Evolutionary conservation across 495 filamentous ascomycete genomes (phyloP), one percentile per base, ranked within the genome.

Genomic region (Hyaloscypha finlandica): DNA sequence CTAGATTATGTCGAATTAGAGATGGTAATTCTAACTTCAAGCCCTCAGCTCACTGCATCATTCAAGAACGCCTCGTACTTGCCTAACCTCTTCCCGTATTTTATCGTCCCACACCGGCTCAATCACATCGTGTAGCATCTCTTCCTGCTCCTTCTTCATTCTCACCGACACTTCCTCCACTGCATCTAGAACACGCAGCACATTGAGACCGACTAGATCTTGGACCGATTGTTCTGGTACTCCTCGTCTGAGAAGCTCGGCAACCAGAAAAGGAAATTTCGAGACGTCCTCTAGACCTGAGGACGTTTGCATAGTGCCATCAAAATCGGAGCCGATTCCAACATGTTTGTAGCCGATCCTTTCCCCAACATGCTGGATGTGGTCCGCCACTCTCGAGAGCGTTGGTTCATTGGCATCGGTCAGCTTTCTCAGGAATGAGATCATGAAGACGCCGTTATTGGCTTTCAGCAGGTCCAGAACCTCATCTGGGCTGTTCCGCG

Each of bases 261-360:
- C 64, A 14, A 92, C 81, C 42, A 92, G 73, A 62, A 83, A 77
- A 1, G 89, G 89, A 71, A 82, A 90, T 70, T 86, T 88, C 33
- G 83, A 84, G 8, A 91, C 88, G 76, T 90, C 86, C 45, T 88
- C 86, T 4, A 89, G 66, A 4, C 87, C 87, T 16, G 67, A 70
- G 0, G 84, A 81, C 0, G 78, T 76, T 5, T 64, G 74, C 8
- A 70, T 65, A 61, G 87, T 89, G 2, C 87, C 88, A 69, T 88
- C 86, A 73, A 86, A 90, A 70, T 90, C 88, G 62, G 85, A 85
- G 0, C 87, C 88, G 16, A 90, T 62, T 0, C 88, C 88, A 53
- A 90, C 83, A 74, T 88, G 78, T 52, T 85, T 80, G 68, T 82
- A 89, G 1, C 88, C 88, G n/a, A 84, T 82, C 4, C 79, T 71